phyloP scores from a whole-genome alignment of 331 rosid genomes.

The Rhamnella rubrinervis region DNA sequence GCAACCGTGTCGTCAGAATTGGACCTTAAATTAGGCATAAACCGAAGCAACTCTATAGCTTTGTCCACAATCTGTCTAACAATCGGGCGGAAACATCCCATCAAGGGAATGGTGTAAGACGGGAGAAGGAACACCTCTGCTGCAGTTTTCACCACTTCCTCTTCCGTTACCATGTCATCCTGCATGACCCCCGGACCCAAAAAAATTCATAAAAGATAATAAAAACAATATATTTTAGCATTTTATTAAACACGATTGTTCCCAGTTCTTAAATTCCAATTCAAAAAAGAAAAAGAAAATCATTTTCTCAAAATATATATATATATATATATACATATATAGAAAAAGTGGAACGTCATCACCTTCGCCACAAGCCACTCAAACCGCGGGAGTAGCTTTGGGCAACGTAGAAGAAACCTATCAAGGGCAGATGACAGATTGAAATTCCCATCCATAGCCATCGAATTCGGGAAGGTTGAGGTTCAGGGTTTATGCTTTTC shows the following conservation, averaged over 20 bases:
- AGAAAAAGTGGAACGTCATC: background rate
- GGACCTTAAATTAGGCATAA: slow-evolving; percentile 59
- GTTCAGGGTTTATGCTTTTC: too few relatives aligned
- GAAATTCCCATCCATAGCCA: slow-evolving; percentile 83
- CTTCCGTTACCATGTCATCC: slow-evolving; percentile 57
- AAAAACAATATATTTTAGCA: too few relatives aligned
- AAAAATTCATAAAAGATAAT: background rate
- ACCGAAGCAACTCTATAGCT: slow-evolving; percentile 53
- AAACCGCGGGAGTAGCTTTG: slow-evolving; percentile 54
- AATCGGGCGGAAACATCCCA: slow-evolving; percentile 72
- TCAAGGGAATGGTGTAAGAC: slow-evolving; percentile 57
- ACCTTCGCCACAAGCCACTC: slow-evolving; percentile 44
- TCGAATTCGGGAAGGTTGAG: background rate
- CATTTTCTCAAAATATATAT: background rate
- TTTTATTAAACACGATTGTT: too few relatives aligned
- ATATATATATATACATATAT: too few relatives aligned
- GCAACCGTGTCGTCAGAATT: slow-evolving; percentile 31
- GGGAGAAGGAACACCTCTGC: slow-evolving; percentile 72
- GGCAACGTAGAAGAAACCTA: slow-evolving; percentile 69
- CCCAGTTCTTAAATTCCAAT: background rate
- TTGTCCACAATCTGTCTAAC: slow-evolving; percentile 48
- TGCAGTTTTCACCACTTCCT: slow-evolving; percentile 47
- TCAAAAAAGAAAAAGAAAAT: background rate
- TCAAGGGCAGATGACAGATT: slow-evolving; percentile 47
- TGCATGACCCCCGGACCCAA: slow-evolving; percentile 14